These are phyloP conservation scores for Leucosporidium creatinivorum DNA, from an alignment of 768 basidiomycete species.

Conservation along the genomic window DNA sequence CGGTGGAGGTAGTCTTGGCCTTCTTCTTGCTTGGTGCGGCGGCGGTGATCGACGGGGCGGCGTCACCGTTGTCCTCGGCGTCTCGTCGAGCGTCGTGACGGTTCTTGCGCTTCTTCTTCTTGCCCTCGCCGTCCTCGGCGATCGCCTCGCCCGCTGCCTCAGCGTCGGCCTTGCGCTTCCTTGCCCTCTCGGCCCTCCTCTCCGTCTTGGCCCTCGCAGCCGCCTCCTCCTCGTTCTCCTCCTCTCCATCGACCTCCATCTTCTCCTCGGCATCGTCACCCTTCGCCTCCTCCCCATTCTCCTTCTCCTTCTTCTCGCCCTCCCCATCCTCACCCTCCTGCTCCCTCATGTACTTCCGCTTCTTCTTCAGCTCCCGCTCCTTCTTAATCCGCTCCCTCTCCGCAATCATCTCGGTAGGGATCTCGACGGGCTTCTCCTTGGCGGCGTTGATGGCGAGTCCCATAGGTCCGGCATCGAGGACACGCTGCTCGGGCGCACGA, in stretches of 20 bases:
- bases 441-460: slow-evolving; percentile 13
- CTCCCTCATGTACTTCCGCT: background rate
- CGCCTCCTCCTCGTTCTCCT: background rate
- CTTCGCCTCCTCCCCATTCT: background rate
- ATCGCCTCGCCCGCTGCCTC: background rate
- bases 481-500: slow-evolving; percentile 14
- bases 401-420: background rate
- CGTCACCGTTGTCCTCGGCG: background rate
- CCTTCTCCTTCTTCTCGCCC: background rate
- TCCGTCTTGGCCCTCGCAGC: background rate
- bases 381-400: background rate
- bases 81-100: background rate
- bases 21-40: background rate
- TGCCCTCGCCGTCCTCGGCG: background rate
- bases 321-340: background rate
- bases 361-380: background rate
- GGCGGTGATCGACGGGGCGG: too few species aligned
- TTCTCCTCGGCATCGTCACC: background rate
- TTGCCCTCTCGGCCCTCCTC: background rate
- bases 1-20: background rate
- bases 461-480: slow-evolving; percentile 33
- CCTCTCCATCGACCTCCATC: slow-evolving; percentile 11
- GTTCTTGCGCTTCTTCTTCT: slow-evolving; percentile 12
- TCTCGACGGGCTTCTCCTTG: slow-evolving; percentile 10
- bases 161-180: background rate